phyloP scores from a whole-genome alignment of 2,329 filamentous ascomycete species.

The Cladosporium sp. region DNA sequence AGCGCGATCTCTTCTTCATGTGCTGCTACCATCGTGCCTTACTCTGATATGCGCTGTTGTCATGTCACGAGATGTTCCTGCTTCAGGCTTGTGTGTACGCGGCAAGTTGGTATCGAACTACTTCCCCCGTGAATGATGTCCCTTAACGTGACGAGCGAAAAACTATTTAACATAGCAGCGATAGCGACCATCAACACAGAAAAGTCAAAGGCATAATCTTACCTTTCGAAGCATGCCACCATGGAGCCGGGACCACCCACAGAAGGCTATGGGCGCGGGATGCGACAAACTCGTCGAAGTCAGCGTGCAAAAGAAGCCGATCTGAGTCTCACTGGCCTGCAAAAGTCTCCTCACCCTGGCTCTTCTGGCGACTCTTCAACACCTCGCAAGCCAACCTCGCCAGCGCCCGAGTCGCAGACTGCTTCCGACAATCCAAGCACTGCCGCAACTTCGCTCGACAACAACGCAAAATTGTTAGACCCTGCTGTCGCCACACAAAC shows the following conservation, averaged over 20 bases:
- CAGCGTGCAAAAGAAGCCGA: constrained; percentile 4
- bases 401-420: not conserved
- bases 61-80: not conserved
- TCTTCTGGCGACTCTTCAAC: not conserved
- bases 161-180: not conserved
- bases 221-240: constrained; percentile 1
- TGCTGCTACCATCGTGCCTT: not conserved
- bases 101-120: not conserved
- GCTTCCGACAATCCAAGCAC: not conserved
- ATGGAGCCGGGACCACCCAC: constrained; percentile 2
- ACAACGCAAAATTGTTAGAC: too few relatives aligned
- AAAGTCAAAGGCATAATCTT: not conserved
- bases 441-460: not conserved
- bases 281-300: constrained; percentile 3
- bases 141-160: not conserved
- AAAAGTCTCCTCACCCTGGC: not conserved
- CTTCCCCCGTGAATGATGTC: not conserved
- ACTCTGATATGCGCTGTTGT: not conserved
- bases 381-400: not conserved
- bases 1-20: not conserved
- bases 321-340: not conserved
- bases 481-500: not conserved
- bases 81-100: not conserved
- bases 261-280: not conserved
- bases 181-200: not conserved